A percentile compares a stretch with the other conserved stretches of the same genome.
phyloP scores from a whole-genome alignment of 495 filamentous ascomycete species.

The Penicillium coffeae region DNA sequence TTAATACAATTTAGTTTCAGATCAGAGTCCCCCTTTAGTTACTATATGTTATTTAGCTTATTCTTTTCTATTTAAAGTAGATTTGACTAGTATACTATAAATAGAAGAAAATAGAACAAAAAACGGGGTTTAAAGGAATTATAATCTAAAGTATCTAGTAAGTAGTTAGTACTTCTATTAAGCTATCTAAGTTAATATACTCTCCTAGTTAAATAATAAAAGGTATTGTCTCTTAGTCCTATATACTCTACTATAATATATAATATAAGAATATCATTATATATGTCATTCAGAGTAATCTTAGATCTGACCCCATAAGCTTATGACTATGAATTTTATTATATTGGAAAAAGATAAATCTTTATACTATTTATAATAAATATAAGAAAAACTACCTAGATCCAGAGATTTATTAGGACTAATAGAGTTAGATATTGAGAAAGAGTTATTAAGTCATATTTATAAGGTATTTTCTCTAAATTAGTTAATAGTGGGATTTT shows the following conservation, averaged over 20 bases:
- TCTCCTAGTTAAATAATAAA: neutral
- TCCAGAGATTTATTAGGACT: too few species aligned
- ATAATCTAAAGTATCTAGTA: neutral
- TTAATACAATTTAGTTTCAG: too few species aligned
- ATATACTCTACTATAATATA: neutral
- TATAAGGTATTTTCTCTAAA: neutral
- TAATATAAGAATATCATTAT: neutral
- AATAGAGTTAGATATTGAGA: neutral
- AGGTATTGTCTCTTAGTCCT: neutral
- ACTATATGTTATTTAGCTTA: too few species aligned
- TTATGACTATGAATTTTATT: neutral
- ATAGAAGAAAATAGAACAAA: too few species aligned
- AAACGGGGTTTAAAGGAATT: too few species aligned
- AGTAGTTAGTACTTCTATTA: neutral
- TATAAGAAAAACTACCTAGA: too few species aligned
- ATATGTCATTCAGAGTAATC: neutral
- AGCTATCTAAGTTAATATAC: neutral
- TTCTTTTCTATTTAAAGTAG: too few species aligned
- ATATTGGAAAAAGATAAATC: neutral
- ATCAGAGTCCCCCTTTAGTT: neutral
- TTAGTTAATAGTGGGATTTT: neutral
- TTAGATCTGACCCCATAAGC: neutral
- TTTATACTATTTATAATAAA: neutral
- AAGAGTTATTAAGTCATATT: neutral
- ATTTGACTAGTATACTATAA: too few species aligned